Percentiles rank a stretch among this genome's conserved stretches.
Conservation (phyloP, 306 rosid species). For the Dicorynia guianensis region DNA sequence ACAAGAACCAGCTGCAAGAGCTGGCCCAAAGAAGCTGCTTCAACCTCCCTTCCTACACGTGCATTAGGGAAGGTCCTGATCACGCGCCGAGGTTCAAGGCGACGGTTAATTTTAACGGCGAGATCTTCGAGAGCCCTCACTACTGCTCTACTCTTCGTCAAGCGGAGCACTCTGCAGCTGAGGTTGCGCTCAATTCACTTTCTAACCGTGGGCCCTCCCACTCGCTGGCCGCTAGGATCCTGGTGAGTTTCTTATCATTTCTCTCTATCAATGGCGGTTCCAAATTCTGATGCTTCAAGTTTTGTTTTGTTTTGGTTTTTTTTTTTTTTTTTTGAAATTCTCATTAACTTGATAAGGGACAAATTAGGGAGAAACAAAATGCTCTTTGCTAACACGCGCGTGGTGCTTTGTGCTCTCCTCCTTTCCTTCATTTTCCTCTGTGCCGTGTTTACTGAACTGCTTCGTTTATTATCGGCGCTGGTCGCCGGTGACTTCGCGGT, state of each 20-base stretch:
- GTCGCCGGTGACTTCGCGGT: conserved; percentile 20
- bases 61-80: conserved; percentile 97
- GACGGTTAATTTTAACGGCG: conserved; percentile 93
- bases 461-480: not conserved
- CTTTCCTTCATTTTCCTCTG: not conserved
- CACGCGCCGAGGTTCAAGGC: conserved; percentile 99
- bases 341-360: conserved; percentile 5
- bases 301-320: conserved; percentile 30
- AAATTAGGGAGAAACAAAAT: not conserved
- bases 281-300: not conserved
- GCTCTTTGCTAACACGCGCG: conserved; percentile 39
- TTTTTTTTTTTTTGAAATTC: not conserved
- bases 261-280: conserved; percentile 1
- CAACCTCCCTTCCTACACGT: conserved; percentile 92
- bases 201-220: conserved; percentile 90
- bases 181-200: conserved; percentile 93
- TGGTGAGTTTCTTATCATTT: conserved; percentile 57
- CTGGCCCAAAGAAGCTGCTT: conserved; percentile 99
- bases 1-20: conserved; percentile 99
- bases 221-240: conserved; percentile 90
- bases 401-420: not conserved
- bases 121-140: conserved; percentile 89
- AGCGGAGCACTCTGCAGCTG: conserved; percentile 99
- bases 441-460: not conserved
- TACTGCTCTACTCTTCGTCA: conserved; percentile 92